Conservation (phyloP, 441 rosid genomes). For the Populus trichocarpa region DNA sequence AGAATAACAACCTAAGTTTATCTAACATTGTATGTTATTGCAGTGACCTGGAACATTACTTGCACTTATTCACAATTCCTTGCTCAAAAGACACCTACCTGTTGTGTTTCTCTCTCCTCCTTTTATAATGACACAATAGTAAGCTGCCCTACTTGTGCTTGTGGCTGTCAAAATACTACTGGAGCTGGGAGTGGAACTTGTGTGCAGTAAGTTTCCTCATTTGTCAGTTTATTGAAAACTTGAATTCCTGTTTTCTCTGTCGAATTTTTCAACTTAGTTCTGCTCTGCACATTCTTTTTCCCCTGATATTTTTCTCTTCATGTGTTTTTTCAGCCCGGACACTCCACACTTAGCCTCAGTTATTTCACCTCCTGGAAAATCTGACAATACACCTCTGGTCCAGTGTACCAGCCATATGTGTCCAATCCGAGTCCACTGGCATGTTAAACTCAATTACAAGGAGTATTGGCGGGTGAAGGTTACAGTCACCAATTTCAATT, state of each 20-base stretch:
- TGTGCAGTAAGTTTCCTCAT: slow-evolving; percentile 55
- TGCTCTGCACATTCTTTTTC: background rate
- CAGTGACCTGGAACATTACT: slow-evolving; percentile 95
- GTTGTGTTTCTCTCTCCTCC: slow-evolving; percentile 89
- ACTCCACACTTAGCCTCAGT: slow-evolving; percentile 60
- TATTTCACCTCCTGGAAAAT: slow-evolving; percentile 44
- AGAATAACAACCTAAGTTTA: slow-evolving; percentile 6
- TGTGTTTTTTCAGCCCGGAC: slow-evolving; percentile 37
- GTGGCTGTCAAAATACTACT: slow-evolving; percentile 69
- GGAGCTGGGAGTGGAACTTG: slow-evolving; percentile 52
- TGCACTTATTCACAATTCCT: slow-evolving; percentile 90
- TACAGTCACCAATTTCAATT: slow-evolving; percentile 79
- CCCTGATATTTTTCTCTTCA: background rate
- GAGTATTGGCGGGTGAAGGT: slow-evolving; percentile 89
- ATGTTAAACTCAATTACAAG: slow-evolving; percentile 76
- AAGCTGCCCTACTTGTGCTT: slow-evolving; percentile 76
- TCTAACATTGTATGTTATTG: slow-evolving; percentile 23
- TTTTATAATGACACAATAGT: slow-evolving; percentile 76
- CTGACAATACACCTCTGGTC: slow-evolving; percentile 47
- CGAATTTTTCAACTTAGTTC: slow-evolving; percentile 16
- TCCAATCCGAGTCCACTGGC: slow-evolving; percentile 90
- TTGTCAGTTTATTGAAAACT: slow-evolving; percentile 1
- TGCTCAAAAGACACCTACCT: slow-evolving; percentile 71
- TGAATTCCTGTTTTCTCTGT: slow-evolving; percentile 32
- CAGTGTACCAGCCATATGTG: slow-evolving; percentile 92